Conservation (phyloP, 1,139 yeast species). For the Geotrichum bryndzae region DNA sequence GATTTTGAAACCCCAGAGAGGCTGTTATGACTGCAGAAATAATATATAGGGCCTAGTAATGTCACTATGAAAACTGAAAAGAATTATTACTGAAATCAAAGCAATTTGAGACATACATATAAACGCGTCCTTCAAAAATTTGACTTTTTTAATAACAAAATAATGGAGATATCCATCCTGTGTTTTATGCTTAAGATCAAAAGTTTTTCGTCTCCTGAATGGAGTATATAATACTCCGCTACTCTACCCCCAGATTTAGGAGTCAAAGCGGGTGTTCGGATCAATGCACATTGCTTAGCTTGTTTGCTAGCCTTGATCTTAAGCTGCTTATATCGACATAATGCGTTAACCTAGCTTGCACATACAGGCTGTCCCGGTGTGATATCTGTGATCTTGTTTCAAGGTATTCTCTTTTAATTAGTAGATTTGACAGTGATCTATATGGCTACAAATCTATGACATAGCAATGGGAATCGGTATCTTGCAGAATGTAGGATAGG, state of each 20-base stretch:
- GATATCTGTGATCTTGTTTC: background rate
- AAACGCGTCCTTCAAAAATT: too few species aligned
- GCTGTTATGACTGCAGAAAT: too few species aligned
- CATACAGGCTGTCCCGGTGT: background rate
- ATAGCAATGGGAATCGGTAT: background rate
- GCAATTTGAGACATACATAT: too few species aligned
- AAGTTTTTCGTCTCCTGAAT: background rate
- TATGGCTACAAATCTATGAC: background rate
- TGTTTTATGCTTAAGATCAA: too few species aligned
- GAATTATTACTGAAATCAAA: too few species aligned
- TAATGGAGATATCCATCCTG: too few species aligned
- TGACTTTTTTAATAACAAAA: too few species aligned
- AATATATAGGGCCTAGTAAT: too few species aligned
- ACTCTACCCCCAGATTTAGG: background rate
- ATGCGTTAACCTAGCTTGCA: background rate
- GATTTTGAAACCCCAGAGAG: too few species aligned
- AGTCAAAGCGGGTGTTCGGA: background rate
- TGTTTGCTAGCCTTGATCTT: background rate
- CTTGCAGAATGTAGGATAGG: background rate
- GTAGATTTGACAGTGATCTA: background rate
- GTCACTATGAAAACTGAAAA: too few species aligned
- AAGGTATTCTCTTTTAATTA: too few species aligned
- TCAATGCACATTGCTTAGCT: background rate
- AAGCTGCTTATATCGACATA: background rate
- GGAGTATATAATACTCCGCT: background rate